Percentiles rank a stretch among this genome's conserved stretches.
phyloP scores from a whole-genome alignment of 441 rosid genomes.

The Gossypium laxum region DNA sequence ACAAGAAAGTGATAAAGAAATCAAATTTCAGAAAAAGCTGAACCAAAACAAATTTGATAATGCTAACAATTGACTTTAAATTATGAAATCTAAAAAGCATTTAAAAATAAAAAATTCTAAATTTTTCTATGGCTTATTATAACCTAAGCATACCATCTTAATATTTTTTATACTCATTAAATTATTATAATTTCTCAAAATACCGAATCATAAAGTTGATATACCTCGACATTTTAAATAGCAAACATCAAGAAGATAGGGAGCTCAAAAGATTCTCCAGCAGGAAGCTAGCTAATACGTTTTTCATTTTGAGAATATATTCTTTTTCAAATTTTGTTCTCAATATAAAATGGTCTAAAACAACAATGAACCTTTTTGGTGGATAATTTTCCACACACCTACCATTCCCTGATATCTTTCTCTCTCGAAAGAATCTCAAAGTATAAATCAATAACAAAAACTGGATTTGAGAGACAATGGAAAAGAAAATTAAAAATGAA shows the following conservation, averaged over 20 bases:
- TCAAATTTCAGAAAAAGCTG: too few species aligned
- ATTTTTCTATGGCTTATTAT: too few species aligned
- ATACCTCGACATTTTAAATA: not conserved
- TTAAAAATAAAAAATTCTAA: too few species aligned
- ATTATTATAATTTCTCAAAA: too few species aligned
- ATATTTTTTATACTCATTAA: too few species aligned
- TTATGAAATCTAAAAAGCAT: too few species aligned
- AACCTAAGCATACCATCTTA: too few species aligned
- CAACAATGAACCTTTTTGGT: constrained; percentile 27
- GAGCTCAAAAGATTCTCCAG: constrained; percentile 17
- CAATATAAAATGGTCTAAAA: constrained; percentile 18
- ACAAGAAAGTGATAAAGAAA: too few species aligned
- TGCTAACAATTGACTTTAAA: too few species aligned
- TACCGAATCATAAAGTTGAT: too few species aligned
- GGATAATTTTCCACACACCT: constrained; percentile 26
- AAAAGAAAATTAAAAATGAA: not conserved
- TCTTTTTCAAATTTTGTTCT: not conserved
- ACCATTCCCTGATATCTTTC: constrained; percentile 5
- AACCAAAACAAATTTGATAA: too few species aligned
- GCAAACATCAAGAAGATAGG: constrained; percentile 41
- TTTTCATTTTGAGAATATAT: not conserved
- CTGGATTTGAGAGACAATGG: not conserved
- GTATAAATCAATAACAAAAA: constrained; percentile 21
- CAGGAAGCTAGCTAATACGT: constrained; percentile 25
- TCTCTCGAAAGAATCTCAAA: not conserved